Conservation (phyloP, 179 eudicot species). For the Monotropa hypopitys region DNA sequence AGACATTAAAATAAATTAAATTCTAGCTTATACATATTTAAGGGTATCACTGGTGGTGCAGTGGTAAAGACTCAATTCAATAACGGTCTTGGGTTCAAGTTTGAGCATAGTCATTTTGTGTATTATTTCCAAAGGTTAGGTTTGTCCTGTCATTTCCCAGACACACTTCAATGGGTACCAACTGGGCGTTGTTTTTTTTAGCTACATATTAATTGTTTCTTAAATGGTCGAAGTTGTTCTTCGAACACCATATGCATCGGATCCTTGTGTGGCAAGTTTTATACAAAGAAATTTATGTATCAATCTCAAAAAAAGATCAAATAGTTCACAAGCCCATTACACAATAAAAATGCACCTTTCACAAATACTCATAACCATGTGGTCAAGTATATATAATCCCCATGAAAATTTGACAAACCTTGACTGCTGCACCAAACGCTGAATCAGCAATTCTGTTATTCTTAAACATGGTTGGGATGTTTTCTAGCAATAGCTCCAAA, state of each 20-base stretch:
- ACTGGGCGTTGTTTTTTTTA: too few relatives aligned
- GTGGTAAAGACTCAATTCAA: too few relatives aligned
- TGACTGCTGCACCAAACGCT: constrained; percentile 91
- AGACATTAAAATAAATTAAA: background rate
- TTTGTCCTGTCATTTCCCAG: too few relatives aligned
- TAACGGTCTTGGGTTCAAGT: too few relatives aligned
- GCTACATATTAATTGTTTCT: background rate
- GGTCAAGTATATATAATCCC: background rate
- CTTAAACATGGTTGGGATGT: constrained; percentile 84
- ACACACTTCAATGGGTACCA: too few relatives aligned
- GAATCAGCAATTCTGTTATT: constrained; percentile 77
- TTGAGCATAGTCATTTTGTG: too few relatives aligned
- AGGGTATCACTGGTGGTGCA: too few relatives aligned
- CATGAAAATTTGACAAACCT: constrained; percentile 32
- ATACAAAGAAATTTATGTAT: background rate
- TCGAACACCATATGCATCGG: background rate
- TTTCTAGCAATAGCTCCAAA: constrained; percentile 76
- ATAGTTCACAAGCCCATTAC: background rate
- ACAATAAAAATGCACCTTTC: background rate
- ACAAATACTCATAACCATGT: background rate
- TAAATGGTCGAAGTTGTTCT: background rate
- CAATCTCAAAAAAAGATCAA: background rate
- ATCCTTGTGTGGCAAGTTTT: background rate
- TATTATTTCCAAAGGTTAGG: too few relatives aligned
- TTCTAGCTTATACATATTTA: background rate